Base-by-base conservation (phyloP, 108 stramenopile species). In the Skeletonema tropicum region DNA sequence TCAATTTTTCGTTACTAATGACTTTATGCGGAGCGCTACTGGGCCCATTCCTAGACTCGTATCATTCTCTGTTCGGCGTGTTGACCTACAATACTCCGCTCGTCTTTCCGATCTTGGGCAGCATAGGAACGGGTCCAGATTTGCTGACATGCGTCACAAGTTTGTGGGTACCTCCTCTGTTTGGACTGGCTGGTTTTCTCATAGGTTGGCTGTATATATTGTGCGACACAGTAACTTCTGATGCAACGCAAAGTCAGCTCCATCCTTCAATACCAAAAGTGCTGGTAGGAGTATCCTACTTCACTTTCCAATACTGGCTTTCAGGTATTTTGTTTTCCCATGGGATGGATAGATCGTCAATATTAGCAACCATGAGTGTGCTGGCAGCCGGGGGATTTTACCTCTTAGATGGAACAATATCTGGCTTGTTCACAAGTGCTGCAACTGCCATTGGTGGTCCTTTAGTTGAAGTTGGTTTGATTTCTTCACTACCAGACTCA, bases 281-380 rank as follows among this genome's bases (percentile, higher is more conserved):
- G 38, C 66, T 95, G 29, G 55, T 89, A 35, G 90, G 92, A 1
- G 90, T 95, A 26, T 88, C 92, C 2, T 82, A 90, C 42, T 95
- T 95, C 77, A 93, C 94, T 30, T 83, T 92, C 46, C 92, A 95
- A 73, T 95, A 95, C 57, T 95, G 94, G 94, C 64, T 95, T 32
- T 87, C 86, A 19, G 94, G 94, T 15, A 46, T 87, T 17, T 68
- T 92, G 21, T 84, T 73, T 48, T 60, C 77, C 3, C 35, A 75
- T 49, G 80, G 80, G 14, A 42, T 91, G 2, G 86, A 89, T 68
- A 77, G 90, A 39, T 57, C 74, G 25, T 68, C 35, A 17, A 92
- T 95, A 36, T 82, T 95, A 11, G 71, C 69, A 21, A 55, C 88
- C 3, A 95, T 95, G 94, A 87, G 88, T 36, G 46, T 74, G 29